These are phyloP conservation scores for Herpetomonas tarakana DNA, from an alignment of 208 protist genomes.

Conservation along the genomic window DNA sequence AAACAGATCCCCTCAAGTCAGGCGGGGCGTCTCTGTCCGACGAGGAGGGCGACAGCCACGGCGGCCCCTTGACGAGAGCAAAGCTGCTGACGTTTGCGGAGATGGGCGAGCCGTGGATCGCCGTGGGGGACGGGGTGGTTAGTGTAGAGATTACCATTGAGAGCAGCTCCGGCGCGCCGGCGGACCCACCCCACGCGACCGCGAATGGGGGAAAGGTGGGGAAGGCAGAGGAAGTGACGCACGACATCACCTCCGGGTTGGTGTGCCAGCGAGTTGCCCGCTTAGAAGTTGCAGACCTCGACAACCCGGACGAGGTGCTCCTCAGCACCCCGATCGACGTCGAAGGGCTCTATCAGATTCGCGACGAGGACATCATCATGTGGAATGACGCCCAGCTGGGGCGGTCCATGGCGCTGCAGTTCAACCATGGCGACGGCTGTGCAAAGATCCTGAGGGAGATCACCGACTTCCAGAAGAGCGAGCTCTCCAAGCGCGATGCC, in stretches of 20 bases:
- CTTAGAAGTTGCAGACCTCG: constrained; percentile 48
- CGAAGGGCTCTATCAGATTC: constrained; percentile 67
- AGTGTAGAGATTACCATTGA: constrained; percentile 19
- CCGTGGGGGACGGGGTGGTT: constrained; percentile 69
- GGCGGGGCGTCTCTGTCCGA: not conserved
- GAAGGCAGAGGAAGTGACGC: constrained; percentile 19
- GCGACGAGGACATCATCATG: constrained; percentile 61
- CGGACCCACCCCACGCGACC: constrained; percentile 7
- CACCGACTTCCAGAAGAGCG: constrained; percentile 32
- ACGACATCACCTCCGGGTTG: constrained; percentile 10
- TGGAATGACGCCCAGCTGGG: constrained; percentile 67
- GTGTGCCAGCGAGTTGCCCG: constrained; percentile 16
- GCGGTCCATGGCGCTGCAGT: constrained; percentile 69
- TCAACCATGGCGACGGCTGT: constrained; percentile 66
- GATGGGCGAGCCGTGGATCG: constrained; percentile 45
- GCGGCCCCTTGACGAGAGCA: constrained; percentile 71
- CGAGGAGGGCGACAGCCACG: constrained; percentile 18
- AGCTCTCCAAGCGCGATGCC: constrained; percentile 5
- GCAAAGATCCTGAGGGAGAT: constrained; percentile 44
- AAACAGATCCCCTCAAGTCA: not conserved
- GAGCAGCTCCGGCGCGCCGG: constrained; percentile 5
- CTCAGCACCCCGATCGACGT: constrained; percentile 54
- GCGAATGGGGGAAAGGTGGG: not conserved
- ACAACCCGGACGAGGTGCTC: constrained; percentile 54
- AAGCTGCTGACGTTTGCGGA: constrained; percentile 63